Base-by-base conservation (phyloP, 164 flowering plant species). In the Buxus sempervirens region DNA sequence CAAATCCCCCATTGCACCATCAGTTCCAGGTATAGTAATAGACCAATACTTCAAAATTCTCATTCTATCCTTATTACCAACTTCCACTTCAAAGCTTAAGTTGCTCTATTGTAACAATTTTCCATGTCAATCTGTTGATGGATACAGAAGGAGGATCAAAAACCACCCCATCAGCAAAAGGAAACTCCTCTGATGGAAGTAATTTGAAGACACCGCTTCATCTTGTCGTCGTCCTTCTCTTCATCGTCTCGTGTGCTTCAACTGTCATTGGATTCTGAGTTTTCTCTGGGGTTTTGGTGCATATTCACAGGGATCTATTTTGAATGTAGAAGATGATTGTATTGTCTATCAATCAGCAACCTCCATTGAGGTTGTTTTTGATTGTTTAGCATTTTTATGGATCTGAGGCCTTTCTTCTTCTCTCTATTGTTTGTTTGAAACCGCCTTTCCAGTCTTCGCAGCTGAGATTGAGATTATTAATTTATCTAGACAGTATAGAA, bases 71-170 rank as follows among this genome's bases (percentile, higher is more conserved):
- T 32, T 32, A 32, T 32, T 32, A 32, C 38, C 38, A 32, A 32
- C 38, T 32, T 32, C 5, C 7, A 32, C 7, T 32, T 32, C 38
- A 32, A 3, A 32, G 38, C 38, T 32, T 3, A 32, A 32, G 38
- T 32, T 32, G 38, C 7, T 32, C 38, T 32, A 32, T 32, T 3
- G 7, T 32, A 5, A 22, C 42, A n/a, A 14, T 45, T 16, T 66
- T 59, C 14, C 9, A 6, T 8, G 25, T 8, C 6, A 66, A 2
- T 19, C 22, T 38, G 60, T 38, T 14, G 55, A 58, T 66, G 65
- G 12, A 24, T 70, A 60, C 67, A 70, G 78, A 71, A 62, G 53
- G 51, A 16, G 62, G 62, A 26, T 75, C 77, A 1, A 70, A 66
- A 56, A 36, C 55, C 19, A 48, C 9, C 9, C 71, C 77, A 53